Percentiles rank a stretch among this genome's conserved stretches.
Conservation (phyloP, 208 protist species). For the Zelonia costaricensis region DNA sequence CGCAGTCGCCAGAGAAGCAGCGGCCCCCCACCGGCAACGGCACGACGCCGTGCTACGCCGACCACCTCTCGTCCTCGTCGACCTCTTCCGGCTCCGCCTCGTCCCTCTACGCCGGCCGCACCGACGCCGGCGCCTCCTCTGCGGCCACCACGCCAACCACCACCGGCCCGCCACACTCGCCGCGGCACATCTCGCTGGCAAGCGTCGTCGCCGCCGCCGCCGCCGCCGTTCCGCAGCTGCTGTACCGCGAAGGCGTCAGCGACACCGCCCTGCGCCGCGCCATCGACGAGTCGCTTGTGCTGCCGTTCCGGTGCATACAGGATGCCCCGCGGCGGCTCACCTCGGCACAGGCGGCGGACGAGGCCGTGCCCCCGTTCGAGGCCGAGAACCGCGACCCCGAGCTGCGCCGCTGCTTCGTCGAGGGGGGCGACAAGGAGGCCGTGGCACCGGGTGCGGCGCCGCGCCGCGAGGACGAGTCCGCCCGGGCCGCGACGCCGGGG, state of each 20-base stretch:
- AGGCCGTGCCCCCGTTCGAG: conserved; percentile 26
- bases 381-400: conserved; percentile 34
- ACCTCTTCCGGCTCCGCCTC: conserved; percentile 1
- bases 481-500: not conserved
- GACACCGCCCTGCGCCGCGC: conserved; percentile 58
- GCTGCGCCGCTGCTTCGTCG: conserved; percentile 33
- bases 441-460: conserved; percentile 8
- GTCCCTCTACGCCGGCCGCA: not conserved
- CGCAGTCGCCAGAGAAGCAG: not conserved
- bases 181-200: too few species aligned
- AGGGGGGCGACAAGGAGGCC: conserved; percentile 36
- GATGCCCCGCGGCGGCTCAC: conserved; percentile 45
- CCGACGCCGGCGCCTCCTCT: not conserved
- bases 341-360: conserved; percentile 15
- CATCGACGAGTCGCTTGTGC: conserved; percentile 63
- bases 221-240: conserved; percentile 13
- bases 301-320: conserved; percentile 53
- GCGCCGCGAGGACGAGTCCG: conserved; percentile 23
- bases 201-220: not conserved
- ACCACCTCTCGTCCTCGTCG: not conserved
- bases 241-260: conserved; percentile 41
- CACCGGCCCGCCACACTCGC: too few species aligned
- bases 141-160: conserved; percentile 2
- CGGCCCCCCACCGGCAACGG: not conserved
- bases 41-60: not conserved